Conservation (phyloP, 306 rosid species). For the Chamaecrista fasciculata region DNA sequence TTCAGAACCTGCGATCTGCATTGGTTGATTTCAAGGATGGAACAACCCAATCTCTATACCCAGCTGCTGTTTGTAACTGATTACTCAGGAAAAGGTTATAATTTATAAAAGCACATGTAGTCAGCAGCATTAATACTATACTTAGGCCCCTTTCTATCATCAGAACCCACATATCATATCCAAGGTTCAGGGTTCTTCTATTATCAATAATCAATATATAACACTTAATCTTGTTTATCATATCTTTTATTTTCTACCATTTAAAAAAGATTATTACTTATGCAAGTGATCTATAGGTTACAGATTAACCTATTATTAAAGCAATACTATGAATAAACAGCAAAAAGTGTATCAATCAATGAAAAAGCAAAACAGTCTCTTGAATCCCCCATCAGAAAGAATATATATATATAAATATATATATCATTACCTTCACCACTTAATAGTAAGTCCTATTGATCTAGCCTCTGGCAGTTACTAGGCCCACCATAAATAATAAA, state of each 20-base stretch:
- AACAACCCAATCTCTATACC: not conserved
- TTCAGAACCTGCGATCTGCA: not conserved
- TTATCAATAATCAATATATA: too few species aligned
- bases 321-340: not conserved
- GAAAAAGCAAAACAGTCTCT: not conserved
- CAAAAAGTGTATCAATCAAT: not conserved
- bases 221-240: not conserved
- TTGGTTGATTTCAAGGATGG: not conserved
- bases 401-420: too few species aligned
- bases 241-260: too few species aligned
- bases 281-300: not conserved
- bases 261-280: too few species aligned
- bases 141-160: not conserved
- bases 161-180: not conserved
- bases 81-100: not conserved
- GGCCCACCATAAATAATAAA: slow-evolving; percentile 7
- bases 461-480: slow-evolving; percentile 9
- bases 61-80: not conserved
- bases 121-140: not conserved
- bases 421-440: not conserved
- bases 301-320: not conserved
- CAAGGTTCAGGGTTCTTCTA: not conserved
- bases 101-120: not conserved
- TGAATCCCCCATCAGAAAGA: not conserved
- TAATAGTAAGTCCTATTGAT: slow-evolving; percentile 4